Conservation (phyloP, 805 yeast genomes). For the Candida nanaspora region DNA sequence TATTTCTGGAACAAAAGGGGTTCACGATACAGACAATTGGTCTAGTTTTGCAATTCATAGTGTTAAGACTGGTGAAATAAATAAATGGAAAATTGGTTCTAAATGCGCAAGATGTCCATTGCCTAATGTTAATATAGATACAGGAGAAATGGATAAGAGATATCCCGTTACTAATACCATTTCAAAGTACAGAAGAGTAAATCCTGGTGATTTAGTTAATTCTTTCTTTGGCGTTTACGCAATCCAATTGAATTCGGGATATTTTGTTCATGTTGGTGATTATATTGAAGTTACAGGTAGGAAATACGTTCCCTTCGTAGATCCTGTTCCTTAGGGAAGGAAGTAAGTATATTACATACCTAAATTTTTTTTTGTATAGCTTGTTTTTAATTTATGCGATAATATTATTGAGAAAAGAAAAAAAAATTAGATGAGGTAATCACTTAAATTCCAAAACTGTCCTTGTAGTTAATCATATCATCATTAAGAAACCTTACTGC, state of each 20-base stretch:
- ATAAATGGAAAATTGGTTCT: conserved; percentile 15
- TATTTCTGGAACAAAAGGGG: conserved; percentile 11
- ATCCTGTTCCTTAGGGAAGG: not conserved
- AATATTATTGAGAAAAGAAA: too few relatives aligned
- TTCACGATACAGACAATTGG: conserved; percentile 21
- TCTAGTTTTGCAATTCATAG: conserved; percentile 13
- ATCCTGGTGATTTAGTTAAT: conserved; percentile 16
- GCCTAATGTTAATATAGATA: conserved; percentile 18
- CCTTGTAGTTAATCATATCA: too few relatives aligned
- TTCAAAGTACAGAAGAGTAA: conserved; percentile 22
- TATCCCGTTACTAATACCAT: conserved; percentile 16
- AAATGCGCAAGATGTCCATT: conserved; percentile 23
- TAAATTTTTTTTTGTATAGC: too few relatives aligned
- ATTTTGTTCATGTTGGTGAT: conserved; percentile 9
- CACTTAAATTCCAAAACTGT: too few relatives aligned
- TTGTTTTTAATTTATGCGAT: too few relatives aligned
- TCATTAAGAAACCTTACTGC: too few relatives aligned
- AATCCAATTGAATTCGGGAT: conserved; percentile 8
- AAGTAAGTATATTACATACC: too few relatives aligned
- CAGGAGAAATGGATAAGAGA: conserved; percentile 16
- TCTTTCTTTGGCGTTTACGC: conserved; percentile 21
- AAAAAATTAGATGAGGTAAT: too few relatives aligned
- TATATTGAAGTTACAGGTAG: conserved; percentile 6
- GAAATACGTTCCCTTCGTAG: not conserved
- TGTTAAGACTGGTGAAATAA: conserved; percentile 1